Evolutionary conservation across 805 yeast species (phyloP).

Genomic region (Kuraishia hungarica): DNA sequence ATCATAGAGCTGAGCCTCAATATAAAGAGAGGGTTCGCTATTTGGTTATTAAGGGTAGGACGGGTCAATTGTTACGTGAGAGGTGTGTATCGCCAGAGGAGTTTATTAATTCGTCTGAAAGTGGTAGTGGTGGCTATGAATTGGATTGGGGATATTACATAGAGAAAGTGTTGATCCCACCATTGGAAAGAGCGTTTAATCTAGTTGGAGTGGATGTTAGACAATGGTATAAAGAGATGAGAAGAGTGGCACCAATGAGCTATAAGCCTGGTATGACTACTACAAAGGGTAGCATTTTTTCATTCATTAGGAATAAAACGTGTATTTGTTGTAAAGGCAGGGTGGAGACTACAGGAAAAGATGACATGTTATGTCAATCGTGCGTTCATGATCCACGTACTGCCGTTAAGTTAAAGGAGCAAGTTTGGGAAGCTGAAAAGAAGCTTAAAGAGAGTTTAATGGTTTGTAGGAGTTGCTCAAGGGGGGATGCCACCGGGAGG

Average conservation of each 20-base stretch:
- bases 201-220: conserved; percentile 74
- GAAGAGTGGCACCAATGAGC: conserved; percentile 22
- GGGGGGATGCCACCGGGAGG: conserved; percentile 4
- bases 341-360: background rate
- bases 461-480: conserved; percentile 29
- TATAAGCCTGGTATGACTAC: background rate
- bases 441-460: conserved; percentile 18
- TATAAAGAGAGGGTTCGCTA: conserved; percentile 85
- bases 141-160: conserved; percentile 85
- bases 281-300: background rate
- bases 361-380: background rate
- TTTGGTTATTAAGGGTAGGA: conserved; percentile 52
- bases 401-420: background rate
- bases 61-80: conserved; percentile 59
- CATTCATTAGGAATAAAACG: background rate
- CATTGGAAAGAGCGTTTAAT: conserved; percentile 76
- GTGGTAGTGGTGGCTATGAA: conserved; percentile 17
- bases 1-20: conserved; percentile 75
- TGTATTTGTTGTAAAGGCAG: background rate
- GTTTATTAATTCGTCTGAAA: conserved; percentile 2
- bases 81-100: conserved; percentile 68
- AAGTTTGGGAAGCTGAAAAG: conserved; percentile 16
- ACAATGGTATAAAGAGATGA: conserved; percentile 70
- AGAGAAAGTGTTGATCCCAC: conserved; percentile 77
- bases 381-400: background rate